Evolutionary conservation across 176 grass and related monocot genomes (phyloP), one percentile per base, ranked within the genome.

Genomic region (Puccinellia tenuiflora): DNA sequence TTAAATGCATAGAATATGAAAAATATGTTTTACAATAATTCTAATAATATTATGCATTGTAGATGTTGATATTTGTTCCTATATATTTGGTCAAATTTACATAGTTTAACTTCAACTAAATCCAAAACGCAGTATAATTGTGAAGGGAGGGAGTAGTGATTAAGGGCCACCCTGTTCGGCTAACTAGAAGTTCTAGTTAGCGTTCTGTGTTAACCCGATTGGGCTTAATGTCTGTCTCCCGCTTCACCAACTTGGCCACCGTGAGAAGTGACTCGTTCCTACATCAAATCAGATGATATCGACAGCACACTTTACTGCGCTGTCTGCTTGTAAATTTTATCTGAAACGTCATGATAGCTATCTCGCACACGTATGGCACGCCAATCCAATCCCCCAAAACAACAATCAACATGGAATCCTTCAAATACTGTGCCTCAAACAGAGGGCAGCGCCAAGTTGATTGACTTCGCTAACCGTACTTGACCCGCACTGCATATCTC

Each of bases 381-480:
- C 38, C 26, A 59, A 71, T 60, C 14, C 22, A 25, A 50, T 76
- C 71, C 37, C 71, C 37, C 15, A 46, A 5, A 66, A 80, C 11
- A 50, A 42, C 14, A 45, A 46, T 56, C 37, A 11, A 16, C 51
- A 38, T 21, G 73, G 86, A 83, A 55, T 71, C 31, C 5, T 81
- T 83, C 86, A 59, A 83, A 83, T 12, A 0, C n/a, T 78, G 25
- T 83, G 30, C 86, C 79, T 87, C 61, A 40, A 48, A 29, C 16
- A 4, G 52, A 77, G 79, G 86, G 11, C 77, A 87, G 26, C 37
- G 3, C 21, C 79, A 77, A 77, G n/a, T 77, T 69, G 62, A 40
- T 56, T 37, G 72, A 87, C 79, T 69, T 48, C 1, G 61, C 73
- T 43, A 77, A 2, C 15, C 39, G 43, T 8, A 47, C 47, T 57